A percentile compares a stretch with the other conserved stretches of the same genome.
phyloP scores from a whole-genome alignment of 768 basidiomycete genomes.

The Cubamyces lactineus region DNA sequence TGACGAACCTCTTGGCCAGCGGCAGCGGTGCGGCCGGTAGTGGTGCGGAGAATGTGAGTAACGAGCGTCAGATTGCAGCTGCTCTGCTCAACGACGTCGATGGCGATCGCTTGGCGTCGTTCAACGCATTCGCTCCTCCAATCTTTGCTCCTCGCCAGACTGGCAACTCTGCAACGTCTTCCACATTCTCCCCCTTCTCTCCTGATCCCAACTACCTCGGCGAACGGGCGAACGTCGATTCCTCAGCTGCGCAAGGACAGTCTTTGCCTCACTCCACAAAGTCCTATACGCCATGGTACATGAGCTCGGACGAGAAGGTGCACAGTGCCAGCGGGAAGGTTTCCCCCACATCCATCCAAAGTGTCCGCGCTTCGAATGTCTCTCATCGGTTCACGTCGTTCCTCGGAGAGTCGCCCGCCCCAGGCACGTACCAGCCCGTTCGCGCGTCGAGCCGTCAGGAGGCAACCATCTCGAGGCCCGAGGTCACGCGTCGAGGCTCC shows the following conservation, averaged over 20 bases:
- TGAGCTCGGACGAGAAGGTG: slow-evolving; percentile 44
- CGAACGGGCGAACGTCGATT: slow-evolving; percentile 42
- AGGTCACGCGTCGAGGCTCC: slow-evolving; percentile 25
- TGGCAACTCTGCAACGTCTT: slow-evolving; percentile 16
- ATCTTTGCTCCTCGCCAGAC: slow-evolving; percentile 24
- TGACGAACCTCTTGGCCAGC: slow-evolving; percentile 31
- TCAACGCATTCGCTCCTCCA: slow-evolving; percentile 26
- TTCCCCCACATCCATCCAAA: slow-evolving; percentile 43
- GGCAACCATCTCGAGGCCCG: slow-evolving; percentile 36
- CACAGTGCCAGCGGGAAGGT: slow-evolving; percentile 39
- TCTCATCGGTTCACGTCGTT: slow-evolving; percentile 50
- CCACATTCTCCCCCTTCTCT: slow-evolving; percentile 74
- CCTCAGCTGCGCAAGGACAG: slow-evolving; percentile 43
- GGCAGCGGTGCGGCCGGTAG: slow-evolving; percentile 16
- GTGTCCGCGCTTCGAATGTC: slow-evolving; percentile 45
- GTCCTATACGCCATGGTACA: slow-evolving; percentile 56
- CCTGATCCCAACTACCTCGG: slow-evolving; percentile 63
- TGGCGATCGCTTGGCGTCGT: slow-evolving; percentile 23
- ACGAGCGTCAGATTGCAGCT: slow-evolving; percentile 27
- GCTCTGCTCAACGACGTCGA: slow-evolving; percentile 28
- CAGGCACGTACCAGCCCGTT: slow-evolving; percentile 31
- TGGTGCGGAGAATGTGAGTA: slow-evolving; percentile 22
- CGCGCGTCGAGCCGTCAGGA: slow-evolving; percentile 45
- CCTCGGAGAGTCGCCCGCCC: slow-evolving; percentile 46
- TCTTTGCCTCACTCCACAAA: slow-evolving; percentile 52